Conservation (phyloP, 2,329 filamentous ascomycete genomes). For the Allantophomopsis cytisporea region DNA sequence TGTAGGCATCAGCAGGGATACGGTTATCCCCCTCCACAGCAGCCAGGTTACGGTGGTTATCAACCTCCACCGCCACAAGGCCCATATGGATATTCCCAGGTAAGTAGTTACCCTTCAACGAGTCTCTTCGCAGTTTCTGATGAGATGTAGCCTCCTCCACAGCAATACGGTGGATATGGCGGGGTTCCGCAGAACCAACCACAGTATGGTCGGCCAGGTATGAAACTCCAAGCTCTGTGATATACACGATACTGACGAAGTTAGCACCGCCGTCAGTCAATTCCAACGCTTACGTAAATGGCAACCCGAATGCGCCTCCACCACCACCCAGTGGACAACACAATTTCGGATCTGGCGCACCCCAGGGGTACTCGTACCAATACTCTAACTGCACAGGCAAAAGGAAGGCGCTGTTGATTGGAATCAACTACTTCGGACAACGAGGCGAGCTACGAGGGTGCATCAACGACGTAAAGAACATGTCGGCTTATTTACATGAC, state of each 20-base stretch:
- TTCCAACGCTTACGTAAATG: slow-evolving; percentile 40
- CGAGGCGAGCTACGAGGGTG: slow-evolving; percentile 82
- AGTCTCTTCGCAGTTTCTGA: not conserved
- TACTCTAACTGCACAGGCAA: slow-evolving; percentile 85
- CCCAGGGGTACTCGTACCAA: slow-evolving; percentile 69
- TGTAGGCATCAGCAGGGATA: slow-evolving; percentile 16
- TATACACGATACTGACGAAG: not conserved
- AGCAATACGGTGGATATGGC: slow-evolving; percentile 29
- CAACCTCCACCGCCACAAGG: slow-evolving; percentile 17
- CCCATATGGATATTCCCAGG: slow-evolving; percentile 17
- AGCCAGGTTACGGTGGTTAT: slow-evolving; percentile 10
- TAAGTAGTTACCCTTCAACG: slow-evolving; percentile 4
- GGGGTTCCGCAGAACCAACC: slow-evolving; percentile 20
- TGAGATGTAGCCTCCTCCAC: slow-evolving; percentile 23
- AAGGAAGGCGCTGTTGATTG: slow-evolving; percentile 80
- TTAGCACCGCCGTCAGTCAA: slow-evolving; percentile 21
- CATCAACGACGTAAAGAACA: slow-evolving; percentile 96
- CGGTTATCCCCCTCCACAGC: not conserved
- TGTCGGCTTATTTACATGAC: slow-evolving; percentile 81
- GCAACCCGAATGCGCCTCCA: slow-evolving; percentile 43
- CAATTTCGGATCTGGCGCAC: slow-evolving; percentile 68
- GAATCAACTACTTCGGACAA: slow-evolving; percentile 95
- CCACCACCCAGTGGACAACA: slow-evolving; percentile 55
- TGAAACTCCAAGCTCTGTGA: slow-evolving; percentile 8
- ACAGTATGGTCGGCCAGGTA: slow-evolving; percentile 37